phyloP scores from a whole-genome alignment of 2,329 filamentous ascomycete species.

The Colletotrichum sp. region DNA sequence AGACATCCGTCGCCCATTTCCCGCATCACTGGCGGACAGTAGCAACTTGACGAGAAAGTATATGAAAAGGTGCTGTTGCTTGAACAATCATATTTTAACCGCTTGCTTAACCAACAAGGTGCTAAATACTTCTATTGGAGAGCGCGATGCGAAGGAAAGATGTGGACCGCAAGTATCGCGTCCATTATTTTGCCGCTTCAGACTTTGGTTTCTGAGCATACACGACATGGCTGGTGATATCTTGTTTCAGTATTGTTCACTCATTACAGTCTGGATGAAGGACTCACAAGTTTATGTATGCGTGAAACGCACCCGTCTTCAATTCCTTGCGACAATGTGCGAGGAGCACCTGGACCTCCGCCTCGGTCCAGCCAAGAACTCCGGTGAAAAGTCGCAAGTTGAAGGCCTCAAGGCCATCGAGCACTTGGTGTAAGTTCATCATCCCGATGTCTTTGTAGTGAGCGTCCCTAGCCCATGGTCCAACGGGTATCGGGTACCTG shows the following conservation, averaged over 20 bases:
- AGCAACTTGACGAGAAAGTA: too few relatives aligned
- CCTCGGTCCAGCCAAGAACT: conserved; percentile 29
- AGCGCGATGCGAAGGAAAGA: too few relatives aligned
- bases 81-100: too few relatives aligned
- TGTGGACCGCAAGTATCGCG: too few relatives aligned
- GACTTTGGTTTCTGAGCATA: not conserved
- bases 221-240: not conserved
- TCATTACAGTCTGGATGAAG: not conserved
- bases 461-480: conserved; percentile 39
- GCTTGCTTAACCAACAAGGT: too few relatives aligned
- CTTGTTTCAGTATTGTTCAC: not conserved
- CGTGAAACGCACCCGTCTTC: conserved; percentile 29
- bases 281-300: conserved; percentile 26
- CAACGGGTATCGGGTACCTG: conserved; percentile 35
- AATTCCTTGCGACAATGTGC: conserved; percentile 32
- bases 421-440: conserved; percentile 13
- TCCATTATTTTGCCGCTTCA: not conserved
- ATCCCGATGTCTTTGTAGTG: conserved; percentile 34
- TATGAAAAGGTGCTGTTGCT: too few relatives aligned
- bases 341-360: conserved; percentile 31
- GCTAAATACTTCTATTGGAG: not conserved
- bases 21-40: too few relatives aligned
- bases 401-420: conserved; percentile 27
- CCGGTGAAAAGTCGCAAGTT: conserved; percentile 31
- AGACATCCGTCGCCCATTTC: too few relatives aligned